A percentile compares a stretch with the other conserved stretches of the same genome.
Conservation (phyloP, 2,329 filamentous ascomycete genomes). For the Cucurbitaria berberidis region DNA sequence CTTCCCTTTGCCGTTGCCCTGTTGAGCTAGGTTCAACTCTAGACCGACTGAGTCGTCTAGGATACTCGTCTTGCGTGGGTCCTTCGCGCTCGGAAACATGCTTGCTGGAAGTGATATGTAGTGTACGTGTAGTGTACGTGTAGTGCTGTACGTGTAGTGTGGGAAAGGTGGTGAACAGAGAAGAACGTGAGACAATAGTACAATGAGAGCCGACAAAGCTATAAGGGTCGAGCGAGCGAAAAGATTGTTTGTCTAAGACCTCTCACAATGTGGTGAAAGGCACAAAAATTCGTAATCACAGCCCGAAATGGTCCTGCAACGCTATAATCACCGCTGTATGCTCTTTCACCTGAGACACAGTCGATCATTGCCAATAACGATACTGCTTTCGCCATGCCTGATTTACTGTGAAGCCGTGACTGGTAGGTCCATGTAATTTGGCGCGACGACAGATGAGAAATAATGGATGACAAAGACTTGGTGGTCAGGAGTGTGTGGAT, state of each 20-base stretch:
- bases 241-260: conserved; percentile 5
- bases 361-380: background rate
- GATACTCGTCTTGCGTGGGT: conserved; percentile 8
- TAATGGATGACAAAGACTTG: background rate
- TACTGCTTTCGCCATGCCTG: background rate
- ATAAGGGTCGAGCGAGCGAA: background rate
- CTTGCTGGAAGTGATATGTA: background rate
- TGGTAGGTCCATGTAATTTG: background rate
- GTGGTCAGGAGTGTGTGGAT: background rate
- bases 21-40: conserved; percentile 1
- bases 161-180: background rate
- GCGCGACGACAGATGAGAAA: background rate
- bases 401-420: background rate
- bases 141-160: too few species aligned
- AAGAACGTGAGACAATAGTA: background rate
- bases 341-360: background rate
- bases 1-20: conserved; percentile 3
- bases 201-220: background rate
- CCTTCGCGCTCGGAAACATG: background rate
- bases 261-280: conserved; percentile 6
- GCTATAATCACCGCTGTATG: too few species aligned
- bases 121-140: background rate
- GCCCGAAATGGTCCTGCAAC: background rate
- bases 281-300: background rate
- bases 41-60: conserved; percentile 4